Evolutionary conservation across 129 eudicot species (phyloP).

Genomic region (Rutidosis leptorrhynchoides): DNA sequence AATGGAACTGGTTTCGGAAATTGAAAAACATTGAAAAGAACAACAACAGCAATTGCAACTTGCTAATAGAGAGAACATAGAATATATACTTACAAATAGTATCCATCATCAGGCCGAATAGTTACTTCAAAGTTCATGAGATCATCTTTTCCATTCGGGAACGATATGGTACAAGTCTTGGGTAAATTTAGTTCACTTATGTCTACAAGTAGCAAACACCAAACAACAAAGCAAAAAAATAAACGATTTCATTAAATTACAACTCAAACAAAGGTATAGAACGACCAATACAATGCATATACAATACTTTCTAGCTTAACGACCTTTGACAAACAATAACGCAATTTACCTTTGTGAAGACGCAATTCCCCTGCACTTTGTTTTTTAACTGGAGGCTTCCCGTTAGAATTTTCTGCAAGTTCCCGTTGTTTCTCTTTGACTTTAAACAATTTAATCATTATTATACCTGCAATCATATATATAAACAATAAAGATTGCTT

Average conservation of each 20-base stretch:
- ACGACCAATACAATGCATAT: neutral
- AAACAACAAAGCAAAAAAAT: constrained; percentile 10
- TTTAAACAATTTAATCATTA: constrained; percentile 78
- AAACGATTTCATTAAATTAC: neutral
- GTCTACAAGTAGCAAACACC: constrained; percentile 44
- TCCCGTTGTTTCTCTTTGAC: constrained; percentile 82
- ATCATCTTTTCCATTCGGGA: constrained; percentile 82
- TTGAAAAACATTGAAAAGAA: neutral
- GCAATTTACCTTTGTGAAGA: constrained; percentile 67
- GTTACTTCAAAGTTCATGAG: constrained; percentile 95
- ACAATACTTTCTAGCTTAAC: neutral
- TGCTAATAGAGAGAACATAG: neutral
- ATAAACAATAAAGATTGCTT: no score
- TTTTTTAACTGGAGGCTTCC: constrained; percentile 75
- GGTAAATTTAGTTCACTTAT: constrained; percentile 80
- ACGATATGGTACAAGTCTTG: constrained; percentile 64
- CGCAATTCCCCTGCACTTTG: constrained; percentile 93
- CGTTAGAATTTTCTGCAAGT: constrained; percentile 79
- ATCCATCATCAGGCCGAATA: constrained; percentile 88
- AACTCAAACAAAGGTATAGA: neutral
- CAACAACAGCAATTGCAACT: neutral
- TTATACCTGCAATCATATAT: no score
- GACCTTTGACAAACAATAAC: neutral
- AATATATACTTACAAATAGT: constrained; percentile 56
- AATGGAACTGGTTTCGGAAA: neutral